Percentiles rank a stretch among this genome's conserved stretches.
Evolutionary conservation across 2,329 filamentous ascomycete genomes (phyloP).

Genomic region (Fusarium anthophilum): DNA sequence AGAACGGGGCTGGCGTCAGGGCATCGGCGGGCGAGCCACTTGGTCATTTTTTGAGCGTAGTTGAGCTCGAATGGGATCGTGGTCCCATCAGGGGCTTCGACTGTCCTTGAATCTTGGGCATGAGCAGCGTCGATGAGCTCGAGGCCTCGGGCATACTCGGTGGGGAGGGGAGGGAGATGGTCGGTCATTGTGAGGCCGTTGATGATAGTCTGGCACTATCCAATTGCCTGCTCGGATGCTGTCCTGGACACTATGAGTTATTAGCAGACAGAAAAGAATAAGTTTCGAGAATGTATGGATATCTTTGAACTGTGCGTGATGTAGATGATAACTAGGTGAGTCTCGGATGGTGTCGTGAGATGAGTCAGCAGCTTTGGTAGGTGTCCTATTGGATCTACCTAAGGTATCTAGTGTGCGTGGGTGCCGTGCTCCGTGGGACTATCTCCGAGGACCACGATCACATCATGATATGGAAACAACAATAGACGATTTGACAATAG

Average conservation of each 20-base stretch:
- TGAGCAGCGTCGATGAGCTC: conserved; percentile 75
- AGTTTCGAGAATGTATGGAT: not conserved
- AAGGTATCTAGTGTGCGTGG: not conserved
- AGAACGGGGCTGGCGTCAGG: conserved; percentile 73
- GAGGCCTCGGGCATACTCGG: conserved; percentile 63
- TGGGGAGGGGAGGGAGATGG: conserved; percentile 47
- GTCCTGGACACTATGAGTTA: not conserved
- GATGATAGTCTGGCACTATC: not conserved
- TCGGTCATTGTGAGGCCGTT: conserved; percentile 18
- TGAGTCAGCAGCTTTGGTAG: conserved; percentile 39
- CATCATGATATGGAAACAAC: not conserved
- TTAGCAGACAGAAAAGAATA: not conserved
- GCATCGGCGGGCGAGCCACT: conserved; percentile 70
- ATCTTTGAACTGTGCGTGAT: not conserved
- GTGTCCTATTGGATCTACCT: conserved; percentile 29
- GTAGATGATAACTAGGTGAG: not conserved
- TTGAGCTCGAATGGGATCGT: conserved; percentile 79
- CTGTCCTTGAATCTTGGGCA: conserved; percentile 47
- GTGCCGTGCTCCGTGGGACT: not conserved
- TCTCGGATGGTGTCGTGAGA: conserved; percentile 24
- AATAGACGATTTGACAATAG: not conserved
- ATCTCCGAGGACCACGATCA: not conserved
- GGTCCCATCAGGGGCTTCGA: conserved; percentile 55
- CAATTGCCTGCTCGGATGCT: not conserved
- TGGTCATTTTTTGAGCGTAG: conserved; percentile 83